Base-by-base conservation (phyloP, 1,139 yeast genomes). In the Pichia cactophila region DNA sequence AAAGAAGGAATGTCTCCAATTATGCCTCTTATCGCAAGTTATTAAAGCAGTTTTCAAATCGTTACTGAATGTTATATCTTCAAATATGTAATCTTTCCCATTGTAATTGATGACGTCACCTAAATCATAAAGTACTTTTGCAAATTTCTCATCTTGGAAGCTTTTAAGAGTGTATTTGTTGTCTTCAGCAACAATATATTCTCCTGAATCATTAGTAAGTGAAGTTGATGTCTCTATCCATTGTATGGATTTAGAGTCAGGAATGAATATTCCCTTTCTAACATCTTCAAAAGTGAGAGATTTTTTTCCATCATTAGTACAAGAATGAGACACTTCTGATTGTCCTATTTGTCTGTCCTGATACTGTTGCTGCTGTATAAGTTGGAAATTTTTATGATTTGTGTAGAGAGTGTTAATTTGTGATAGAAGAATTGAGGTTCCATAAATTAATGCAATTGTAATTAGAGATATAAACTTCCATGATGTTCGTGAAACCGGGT, bases 41-140 rank as follows among this genome's bases (percentile, higher is more conserved):
- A 85, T 65, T 36, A 84, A 59, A 0, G 86, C 84, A 55, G 67
- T 69, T 39, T 69, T 63, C 60, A 84, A 71, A 64, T 84, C 77
- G 31, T 89, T 87, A 26, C 88, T 81, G 1, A 88, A 83, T 4
- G 69, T 69, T 43, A 83, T 69, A 28, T 67, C 67, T 45, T 77
- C 81, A 31, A 85, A 76, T 2, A 67, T 68, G 57, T 76, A 78
- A n/a, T 62, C 63, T 1, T 52, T 49, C 1, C 68, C 74, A 1
- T 72, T 66, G 53, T 66, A 70, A 1, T 56, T 56, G 57, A 85
- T 76, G 0, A 63, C 53, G 2, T 77, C 68, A 11, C 80, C 80
- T 1, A 50, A 12, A 43, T 77, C 71, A 61, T 75, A 78, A 33
- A 85, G 65, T 0, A 72, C 56, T 41, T 70, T 65, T 26, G 72